A percentile compares a stretch with the other conserved stretches of the same genome.
Evolutionary conservation across 805 yeast species (phyloP).

Genomic region (Candida vaughaniae): DNA sequence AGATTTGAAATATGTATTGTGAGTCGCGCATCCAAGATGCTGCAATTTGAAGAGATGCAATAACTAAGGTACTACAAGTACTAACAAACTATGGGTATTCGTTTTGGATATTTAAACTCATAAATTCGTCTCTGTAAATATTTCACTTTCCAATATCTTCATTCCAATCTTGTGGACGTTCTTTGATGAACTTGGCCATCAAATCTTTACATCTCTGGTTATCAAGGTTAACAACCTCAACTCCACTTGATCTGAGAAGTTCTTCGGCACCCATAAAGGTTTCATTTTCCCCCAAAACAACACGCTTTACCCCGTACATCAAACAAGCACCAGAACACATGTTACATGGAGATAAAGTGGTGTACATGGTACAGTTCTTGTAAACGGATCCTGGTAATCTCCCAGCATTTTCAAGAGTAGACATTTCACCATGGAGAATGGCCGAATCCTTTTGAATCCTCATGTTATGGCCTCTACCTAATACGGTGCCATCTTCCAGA

Average conservation of each 20-base stretch:
- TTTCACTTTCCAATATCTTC: conserved; percentile 75
- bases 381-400: conserved; percentile 77
- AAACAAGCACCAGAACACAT: conserved; percentile 96
- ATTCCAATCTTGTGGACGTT: conserved; percentile 75
- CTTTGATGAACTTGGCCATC: conserved; percentile 76
- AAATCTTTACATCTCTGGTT: conserved; percentile 62
- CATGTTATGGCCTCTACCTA: conserved; percentile 89
- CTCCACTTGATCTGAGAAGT: conserved; percentile 62
- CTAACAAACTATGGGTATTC: too few relatives aligned
- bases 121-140: too few relatives aligned
- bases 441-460: conserved; percentile 84
- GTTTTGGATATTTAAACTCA: too few relatives aligned
- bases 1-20: background rate
- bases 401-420: conserved; percentile 88
- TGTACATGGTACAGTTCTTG: conserved; percentile 85
- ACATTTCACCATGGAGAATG: conserved; percentile 88
- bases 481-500: conserved; percentile 70
- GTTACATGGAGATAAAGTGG: conserved; percentile 88
- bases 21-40: too few relatives aligned
- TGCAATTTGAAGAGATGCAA: too few relatives aligned
- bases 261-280: conserved; percentile 85
- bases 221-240: conserved; percentile 64
- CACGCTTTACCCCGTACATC: conserved; percentile 82
- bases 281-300: conserved; percentile 85
- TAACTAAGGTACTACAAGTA: too few relatives aligned